Base-by-base conservation (phyloP, 2,329 filamentous ascomycete species). In the Chaetomium sp. region DNA sequence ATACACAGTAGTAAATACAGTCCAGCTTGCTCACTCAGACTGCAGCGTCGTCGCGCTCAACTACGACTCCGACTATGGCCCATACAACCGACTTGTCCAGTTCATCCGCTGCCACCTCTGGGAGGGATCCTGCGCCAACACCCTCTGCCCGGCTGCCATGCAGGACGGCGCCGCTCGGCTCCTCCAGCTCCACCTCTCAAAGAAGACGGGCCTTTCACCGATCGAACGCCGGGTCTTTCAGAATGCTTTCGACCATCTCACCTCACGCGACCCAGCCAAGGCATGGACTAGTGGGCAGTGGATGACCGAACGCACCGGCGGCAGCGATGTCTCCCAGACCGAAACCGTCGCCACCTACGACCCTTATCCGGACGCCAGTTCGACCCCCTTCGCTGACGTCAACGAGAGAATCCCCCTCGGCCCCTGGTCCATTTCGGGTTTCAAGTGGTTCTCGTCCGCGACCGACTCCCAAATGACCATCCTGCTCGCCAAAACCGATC, bases 221-320 rank as follows among this genome's bases (percentile, higher is more conserved):
- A 65, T 68, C 0, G 75, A 79, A 66, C 75, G 76, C 8, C 68
- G 69, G 21, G 81, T 87, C 0, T 80, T 87, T 56, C 77, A 81
- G 45, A 79, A 83, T 49, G 84, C 83, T 3, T 86, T 82, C 67
- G 71, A 76, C 6, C 82, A 82, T 13, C 76, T 90, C 3, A 84
- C 78, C 1, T 85, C 82, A 4, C 78, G 83, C 4, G 80, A 88
- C 27, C 76, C 79, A 0, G 62, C 70, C 0, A 68, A 75, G 21
- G 84, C 85, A 0, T 92, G 89, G 89, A 92, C 88, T 0, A 89
- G 85, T 49, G 89, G 89, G 0, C 89, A 92, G 73, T 92, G 90
- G 89, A 91, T 92, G 89, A 92, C 89, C 0, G 89, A 91, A 70
- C 81, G 89, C 2, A 81, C 82, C 0, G 89, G 89, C 1, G 89